Evolutionary conservation across 1,284 basidiomycete genomes (phyloP), one percentile per base, ranked within the genome.

Genomic region (Marasmius tenuissimus): DNA sequence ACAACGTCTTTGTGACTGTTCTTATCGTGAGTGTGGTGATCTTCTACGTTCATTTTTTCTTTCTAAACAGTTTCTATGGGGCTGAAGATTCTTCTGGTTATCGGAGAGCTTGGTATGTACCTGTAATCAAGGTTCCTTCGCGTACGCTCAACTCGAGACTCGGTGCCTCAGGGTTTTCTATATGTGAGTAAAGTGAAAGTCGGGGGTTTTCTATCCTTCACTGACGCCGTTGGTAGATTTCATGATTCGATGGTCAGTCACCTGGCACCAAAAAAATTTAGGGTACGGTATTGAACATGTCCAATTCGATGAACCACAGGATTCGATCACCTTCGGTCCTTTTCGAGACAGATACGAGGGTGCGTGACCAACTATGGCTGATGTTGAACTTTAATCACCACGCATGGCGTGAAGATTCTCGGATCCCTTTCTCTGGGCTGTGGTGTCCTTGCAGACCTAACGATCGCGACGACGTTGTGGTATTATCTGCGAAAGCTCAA

Each of bases 371-470:
- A 2, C 27, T 27, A 27, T 27, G 27, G 27, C 27, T 27, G 27
- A 27, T 27, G 27, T 27, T 27, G 27, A 27, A 27, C 27, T 2
- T 27, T 27, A 40, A 42, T 38, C 38, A 8, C 16, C 40, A 22
- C 34, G n/a, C 33, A 34, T 5, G 42, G 18, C 12, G 3, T 45
- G 20, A 57, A 80, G 77, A 67, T 69, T 20, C 67, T 80, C 0
- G 80, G 76, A 4, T 76, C 76, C 5, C 66, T 77, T 37, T 76
- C 79, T 5, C 68, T 81, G 34, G 75, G 71, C 10, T 67, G 74
- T 6, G 79, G 79, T 12, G 78, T 78, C 11, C 58, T 70, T 14
- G 80, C 78, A 4, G 80, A 81, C 61, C 62, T 80, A n/a, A 56
- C 79, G 4, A 79, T 75, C 3, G 77, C 80, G 18, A 68, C 67